A percentile compares a stretch with the other conserved stretches of the same genome.
Evolutionary conservation across 2,329 filamentous ascomycete genomes (phyloP).

Genomic region (Teratosphaeria pseudoeucalypti): DNA sequence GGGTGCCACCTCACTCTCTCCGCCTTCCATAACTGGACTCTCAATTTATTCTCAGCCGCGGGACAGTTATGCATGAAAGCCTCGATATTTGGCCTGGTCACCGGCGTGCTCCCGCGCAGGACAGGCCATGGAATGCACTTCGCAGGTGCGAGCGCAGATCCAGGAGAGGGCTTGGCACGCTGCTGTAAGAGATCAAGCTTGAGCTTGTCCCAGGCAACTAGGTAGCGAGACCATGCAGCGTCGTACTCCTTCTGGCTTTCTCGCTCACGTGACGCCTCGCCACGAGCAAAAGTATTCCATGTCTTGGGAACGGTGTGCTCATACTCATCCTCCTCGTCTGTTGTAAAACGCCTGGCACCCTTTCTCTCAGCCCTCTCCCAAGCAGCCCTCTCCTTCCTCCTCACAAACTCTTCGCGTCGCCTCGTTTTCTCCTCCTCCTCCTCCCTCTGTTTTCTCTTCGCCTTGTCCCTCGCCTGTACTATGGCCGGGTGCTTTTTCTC

Average conservation of each 20-base stretch:
- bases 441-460: conserved; percentile 42
- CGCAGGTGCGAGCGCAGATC: conserved; percentile 12
- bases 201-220: conserved; percentile 21
- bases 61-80: conserved; percentile 57
- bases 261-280: background rate
- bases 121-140: conserved; percentile 62
- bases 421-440: conserved; percentile 33
- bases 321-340: conserved; percentile 46
- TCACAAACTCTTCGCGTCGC: conserved; percentile 31
- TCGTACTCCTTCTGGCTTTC: conserved; percentile 13
- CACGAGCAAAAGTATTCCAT: background rate
- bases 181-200: conserved; percentile 16
- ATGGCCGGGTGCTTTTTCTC: conserved; percentile 83
- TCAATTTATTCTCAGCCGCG: conserved; percentile 7
- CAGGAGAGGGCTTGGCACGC: conserved; percentile 1
- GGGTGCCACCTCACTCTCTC: conserved; percentile 95
- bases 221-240: conserved; percentile 19
- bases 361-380: conserved; percentile 25
- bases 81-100: conserved; percentile 52
- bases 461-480: conserved; percentile 60
- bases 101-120: conserved; percentile 43
- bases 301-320: conserved; percentile 6
- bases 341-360: conserved; percentile 27
- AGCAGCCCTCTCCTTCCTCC: conserved; percentile 26
- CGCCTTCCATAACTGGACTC: conserved; percentile 54